Evolutionary conservation across 441 rosid species (phyloP).

Genomic region (Populus hybrid): DNA sequence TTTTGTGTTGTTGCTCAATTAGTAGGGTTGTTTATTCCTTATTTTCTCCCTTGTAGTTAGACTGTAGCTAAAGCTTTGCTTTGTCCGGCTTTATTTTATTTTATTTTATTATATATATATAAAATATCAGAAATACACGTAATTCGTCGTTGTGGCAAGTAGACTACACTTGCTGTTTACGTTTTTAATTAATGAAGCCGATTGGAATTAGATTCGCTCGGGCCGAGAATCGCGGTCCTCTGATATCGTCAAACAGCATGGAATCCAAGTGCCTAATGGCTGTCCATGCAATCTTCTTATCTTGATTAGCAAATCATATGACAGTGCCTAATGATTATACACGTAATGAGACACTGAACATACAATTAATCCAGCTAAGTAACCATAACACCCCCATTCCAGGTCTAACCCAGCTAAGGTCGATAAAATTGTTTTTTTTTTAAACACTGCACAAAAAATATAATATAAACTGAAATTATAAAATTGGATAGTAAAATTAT

Average conservation of each 20-base stretch:
- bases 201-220: background rate
- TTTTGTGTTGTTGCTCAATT: too few species aligned
- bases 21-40: too few species aligned
- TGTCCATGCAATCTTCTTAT: background rate
- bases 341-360: background rate
- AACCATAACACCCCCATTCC: background rate
- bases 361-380: background rate
- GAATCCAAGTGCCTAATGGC: background rate
- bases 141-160: background rate
- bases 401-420: background rate
- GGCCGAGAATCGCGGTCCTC: background rate
- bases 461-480: too few species aligned
- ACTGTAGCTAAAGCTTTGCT: too few species aligned
- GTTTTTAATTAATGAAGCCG: background rate
- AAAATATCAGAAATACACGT: background rate
- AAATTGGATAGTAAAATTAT: too few species aligned
- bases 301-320: background rate
- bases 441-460: rapidly evolving
- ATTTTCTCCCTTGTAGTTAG: too few species aligned
- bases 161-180: background rate
- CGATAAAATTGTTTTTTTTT: too few species aligned
- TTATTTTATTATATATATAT: too few species aligned
- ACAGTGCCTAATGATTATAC: background rate
- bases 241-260: background rate
- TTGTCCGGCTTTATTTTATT: too few species aligned